phyloP scores from a whole-genome alignment of 352 stramenopile genomes.

The Thalassiosira ordinaria region DNA sequence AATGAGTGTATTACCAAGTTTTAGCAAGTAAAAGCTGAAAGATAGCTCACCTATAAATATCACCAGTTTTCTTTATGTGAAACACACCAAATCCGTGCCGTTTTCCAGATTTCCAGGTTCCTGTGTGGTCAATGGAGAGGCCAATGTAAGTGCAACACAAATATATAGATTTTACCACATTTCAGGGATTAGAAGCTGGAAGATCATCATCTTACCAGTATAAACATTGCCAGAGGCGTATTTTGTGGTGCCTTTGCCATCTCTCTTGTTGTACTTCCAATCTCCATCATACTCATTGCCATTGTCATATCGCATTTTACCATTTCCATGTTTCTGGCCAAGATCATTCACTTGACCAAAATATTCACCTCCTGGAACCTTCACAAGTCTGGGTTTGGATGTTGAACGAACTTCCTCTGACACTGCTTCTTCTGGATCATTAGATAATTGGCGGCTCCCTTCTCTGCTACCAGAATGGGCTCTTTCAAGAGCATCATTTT shows the following conservation, averaged over 20 bases:
- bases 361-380: slow-evolving; percentile 45
- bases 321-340: slow-evolving; percentile 42
- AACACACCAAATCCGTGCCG: slow-evolving; percentile 52
- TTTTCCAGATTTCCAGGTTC: slow-evolving; percentile 50
- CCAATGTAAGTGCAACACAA: no score
- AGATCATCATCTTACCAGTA: slow-evolving; percentile 39
- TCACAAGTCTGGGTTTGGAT: slow-evolving; percentile 24
- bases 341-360: slow-evolving; percentile 30
- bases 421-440: no score
- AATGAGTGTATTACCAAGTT: no score
- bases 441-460: not conserved
- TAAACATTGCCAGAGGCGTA: slow-evolving; percentile 48
- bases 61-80: slow-evolving; percentile 47
- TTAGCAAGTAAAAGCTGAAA: no score
- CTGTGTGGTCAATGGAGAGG: no score
- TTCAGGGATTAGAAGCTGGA: no score
- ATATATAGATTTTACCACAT: no score
- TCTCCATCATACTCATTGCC: slow-evolving; percentile 47
- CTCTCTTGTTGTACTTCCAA: slow-evolving; percentile 46
- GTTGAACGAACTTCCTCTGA: no score
- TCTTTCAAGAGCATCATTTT: slow-evolving; percentile 12
- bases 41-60: no score
- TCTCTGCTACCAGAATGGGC: not conserved
- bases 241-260: slow-evolving; percentile 43
- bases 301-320: slow-evolving; percentile 56